Evolutionary conservation across 441 rosid genomes (phyloP), one percentile per base, ranked within the genome.

Genomic region (Populus trichocarpa): DNA sequence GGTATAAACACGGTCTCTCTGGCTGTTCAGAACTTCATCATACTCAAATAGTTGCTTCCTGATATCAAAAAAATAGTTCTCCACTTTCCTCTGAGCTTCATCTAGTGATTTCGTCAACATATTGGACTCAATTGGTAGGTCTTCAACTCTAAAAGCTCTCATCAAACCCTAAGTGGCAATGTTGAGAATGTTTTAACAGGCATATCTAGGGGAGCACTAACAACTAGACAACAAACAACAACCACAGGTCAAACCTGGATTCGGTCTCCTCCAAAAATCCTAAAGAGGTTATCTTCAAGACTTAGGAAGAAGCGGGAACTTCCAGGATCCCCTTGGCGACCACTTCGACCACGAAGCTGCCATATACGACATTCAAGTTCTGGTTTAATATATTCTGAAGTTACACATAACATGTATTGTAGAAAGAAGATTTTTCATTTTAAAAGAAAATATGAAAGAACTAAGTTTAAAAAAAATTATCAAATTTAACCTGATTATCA

Each of bases 301-400:
- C 98, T 94, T 35, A 90, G 89, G 86, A 96, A 96, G 85, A 94
- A 94, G 78, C 97, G 97, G 63, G 99, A 96, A 85, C 99, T 89
- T 82, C 99, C 99, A 77, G 99, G 99, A 84, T 92, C 99, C 65
- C 98, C 99, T 83, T 96, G 99, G 77, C 99, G 89, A 71, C 99
- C 98, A 89, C 91, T 91, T 81, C 97, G 85, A 53, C 98, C 98
- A 72, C 99, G 97, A 74, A 96, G 88, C 99, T 96, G 85, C 42
- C 74, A 81, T 64, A 72, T 36, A 81, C 8, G 42, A 50, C 71
- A 79, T 23, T 36, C 71, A 70, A 75, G 57, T 61, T 70, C 35
- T 65, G 69, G 42, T 79, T 80, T 28, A 71, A 64, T 50, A 74
- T 10, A 72, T 36, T 32, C n/a, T 12, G 13, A 38, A 30, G 8